A percentile compares a stretch with the other conserved stretches of the same genome.
phyloP scores from a whole-genome alignment of 2,329 filamentous ascomycete species.

The Ophiocordyceps sinensis region DNA sequence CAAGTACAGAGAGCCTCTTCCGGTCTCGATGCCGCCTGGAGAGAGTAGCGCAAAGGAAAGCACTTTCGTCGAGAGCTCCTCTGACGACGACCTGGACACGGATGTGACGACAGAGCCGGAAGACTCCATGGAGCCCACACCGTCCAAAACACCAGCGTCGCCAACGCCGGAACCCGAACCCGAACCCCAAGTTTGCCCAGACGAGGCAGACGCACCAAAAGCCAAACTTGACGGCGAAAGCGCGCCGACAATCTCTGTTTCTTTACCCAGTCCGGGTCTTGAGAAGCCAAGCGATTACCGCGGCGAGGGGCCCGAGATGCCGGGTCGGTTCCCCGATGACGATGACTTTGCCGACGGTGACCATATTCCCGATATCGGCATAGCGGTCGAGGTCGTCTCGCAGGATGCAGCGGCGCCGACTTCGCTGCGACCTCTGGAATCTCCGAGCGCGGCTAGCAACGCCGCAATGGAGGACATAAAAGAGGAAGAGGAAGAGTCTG shows the following conservation, averaged over 20 bases:
- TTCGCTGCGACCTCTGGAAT: conserved; percentile 8
- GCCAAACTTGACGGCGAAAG: too few species aligned
- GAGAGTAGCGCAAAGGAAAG: conserved; percentile 52
- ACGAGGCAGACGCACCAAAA: too few species aligned
- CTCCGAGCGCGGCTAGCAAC: conserved; percentile 3
- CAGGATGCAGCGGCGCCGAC: neutral
- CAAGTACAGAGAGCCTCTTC: conserved; percentile 47
- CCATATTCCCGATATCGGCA: neutral
- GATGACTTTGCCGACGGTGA: conserved; percentile 8
- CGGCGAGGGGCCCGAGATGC: conserved; percentile 23
- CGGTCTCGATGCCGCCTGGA: conserved; percentile 55
- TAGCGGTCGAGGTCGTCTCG: neutral
- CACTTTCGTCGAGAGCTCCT: conserved; percentile 28
- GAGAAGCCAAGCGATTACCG: conserved; percentile 1
- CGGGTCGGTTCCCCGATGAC: conserved; percentile 43
- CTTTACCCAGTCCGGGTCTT: conserved; percentile 25
- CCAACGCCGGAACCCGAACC: neutral
- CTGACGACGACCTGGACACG: conserved; percentile 16
- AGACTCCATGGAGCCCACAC: conserved; percentile 1
- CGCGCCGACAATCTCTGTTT: conserved; percentile 30
- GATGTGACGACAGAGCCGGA: conserved; percentile 5
- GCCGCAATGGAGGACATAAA: conserved; percentile 19
- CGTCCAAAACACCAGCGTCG: neutral
- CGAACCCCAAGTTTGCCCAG: too few species aligned
- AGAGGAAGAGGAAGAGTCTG: conserved; percentile 28